Evolutionary conservation across 495 filamentous ascomycete species (phyloP).

Genomic region (Pyrenopolyporus hunteri): DNA sequence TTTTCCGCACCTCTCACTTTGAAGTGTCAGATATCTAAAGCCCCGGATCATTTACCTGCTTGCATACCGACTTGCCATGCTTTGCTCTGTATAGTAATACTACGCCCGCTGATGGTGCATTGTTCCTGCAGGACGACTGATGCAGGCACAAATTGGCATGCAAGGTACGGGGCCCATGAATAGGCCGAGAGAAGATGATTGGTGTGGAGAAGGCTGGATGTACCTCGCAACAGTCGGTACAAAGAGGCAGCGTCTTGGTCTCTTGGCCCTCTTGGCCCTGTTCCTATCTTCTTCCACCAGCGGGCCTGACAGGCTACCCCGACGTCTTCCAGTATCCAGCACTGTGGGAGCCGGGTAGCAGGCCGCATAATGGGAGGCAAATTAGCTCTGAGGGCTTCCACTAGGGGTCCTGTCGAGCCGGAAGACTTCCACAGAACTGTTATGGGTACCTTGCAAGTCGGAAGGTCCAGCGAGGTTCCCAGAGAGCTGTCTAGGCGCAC

Average conservation of each 20-base stretch:
- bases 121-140: slow-evolving; percentile 45
- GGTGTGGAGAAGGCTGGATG: slow-evolving; percentile 26
- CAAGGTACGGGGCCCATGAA: slow-evolving; percentile 44
- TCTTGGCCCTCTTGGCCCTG: not conserved
- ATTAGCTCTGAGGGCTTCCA: slow-evolving; percentile 25
- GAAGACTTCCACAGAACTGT: slow-evolving; percentile 39
- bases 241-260: not conserved
- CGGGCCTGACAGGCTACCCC: slow-evolving; percentile 10
- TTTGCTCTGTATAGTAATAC: slow-evolving; percentile 36
- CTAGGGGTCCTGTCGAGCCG: slow-evolving; percentile 38
- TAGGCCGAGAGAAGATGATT: slow-evolving; percentile 37
- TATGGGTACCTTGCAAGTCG: slow-evolving; percentile 39
- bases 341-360: slow-evolving; percentile 38
- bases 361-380: slow-evolving; percentile 40
- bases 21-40: slow-evolving; percentile 25
- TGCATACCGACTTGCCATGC: slow-evolving; percentile 36
- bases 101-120: slow-evolving; percentile 35
- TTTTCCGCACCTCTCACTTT: slow-evolving; percentile 12
- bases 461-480: slow-evolving; percentile 26
- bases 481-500: slow-evolving; percentile 16
- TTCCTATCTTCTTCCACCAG: slow-evolving; percentile 9
- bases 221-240: slow-evolving; percentile 30
- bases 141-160: slow-evolving; percentile 45
- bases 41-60: slow-evolving; percentile 29
- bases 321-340: slow-evolving; percentile 36